These are phyloP conservation scores for Bathelium albidoporum DNA, from an alignment of 495 filamentous ascomycete species.

Conservation along the genomic window DNA sequence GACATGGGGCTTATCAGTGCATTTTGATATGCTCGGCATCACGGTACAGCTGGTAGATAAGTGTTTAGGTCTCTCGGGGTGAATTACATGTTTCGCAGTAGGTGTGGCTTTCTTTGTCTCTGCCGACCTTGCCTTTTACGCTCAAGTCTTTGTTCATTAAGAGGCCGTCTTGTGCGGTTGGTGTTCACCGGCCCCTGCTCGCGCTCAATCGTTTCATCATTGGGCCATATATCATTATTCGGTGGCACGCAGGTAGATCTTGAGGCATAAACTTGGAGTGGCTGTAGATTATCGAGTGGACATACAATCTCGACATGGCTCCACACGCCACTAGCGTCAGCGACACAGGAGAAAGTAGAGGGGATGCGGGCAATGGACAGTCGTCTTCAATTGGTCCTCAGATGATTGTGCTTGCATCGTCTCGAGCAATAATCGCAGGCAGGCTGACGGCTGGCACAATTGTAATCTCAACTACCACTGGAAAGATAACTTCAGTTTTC, in stretches of 20 bases:
- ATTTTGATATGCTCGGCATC: background rate
- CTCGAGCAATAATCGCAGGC: constrained; percentile 60
- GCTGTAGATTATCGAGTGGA: background rate
- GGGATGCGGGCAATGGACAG: background rate
- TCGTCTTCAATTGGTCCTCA: constrained; percentile 11
- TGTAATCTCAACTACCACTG: constrained; percentile 63
- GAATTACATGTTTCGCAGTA: background rate
- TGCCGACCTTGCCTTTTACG: too few species aligned
- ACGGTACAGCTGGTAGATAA: background rate
- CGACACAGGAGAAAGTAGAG: background rate
- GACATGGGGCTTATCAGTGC: background rate
- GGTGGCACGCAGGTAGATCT: too few species aligned
- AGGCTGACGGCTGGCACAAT: constrained; percentile 68
- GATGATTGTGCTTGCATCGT: constrained; percentile 70
- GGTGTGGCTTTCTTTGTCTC: background rate
- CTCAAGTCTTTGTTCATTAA: too few species aligned
- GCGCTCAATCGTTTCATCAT: too few species aligned
- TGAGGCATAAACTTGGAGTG: background rate
- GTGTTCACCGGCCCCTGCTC: too few species aligned
- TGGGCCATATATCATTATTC: too few species aligned
- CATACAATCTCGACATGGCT: constrained; percentile 9
- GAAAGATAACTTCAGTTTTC: constrained; percentile 75
- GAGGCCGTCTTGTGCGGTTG: too few species aligned
- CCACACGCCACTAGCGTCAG: constrained; percentile 9
- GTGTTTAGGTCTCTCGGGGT: background rate